Conservation (phyloP, 2,329 filamentous ascomycete species). For the Trichoderma koningii region DNA sequence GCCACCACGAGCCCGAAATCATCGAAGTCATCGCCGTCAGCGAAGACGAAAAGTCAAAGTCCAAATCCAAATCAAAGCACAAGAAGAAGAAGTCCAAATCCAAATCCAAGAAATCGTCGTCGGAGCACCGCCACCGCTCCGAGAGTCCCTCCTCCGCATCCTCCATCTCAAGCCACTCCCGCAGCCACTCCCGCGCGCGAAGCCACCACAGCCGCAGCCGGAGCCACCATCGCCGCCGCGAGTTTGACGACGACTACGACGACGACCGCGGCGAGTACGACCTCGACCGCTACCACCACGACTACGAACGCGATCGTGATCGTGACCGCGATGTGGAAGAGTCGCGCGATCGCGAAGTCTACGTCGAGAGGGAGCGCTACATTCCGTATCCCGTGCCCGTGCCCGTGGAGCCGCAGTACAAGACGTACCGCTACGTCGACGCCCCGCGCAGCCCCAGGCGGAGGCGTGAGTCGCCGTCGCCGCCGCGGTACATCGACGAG, state of each 20-base stretch:
- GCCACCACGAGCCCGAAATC: slow-evolving; percentile 34
- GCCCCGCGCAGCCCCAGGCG: slow-evolving; percentile 43
- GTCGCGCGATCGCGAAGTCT: slow-evolving; percentile 46
- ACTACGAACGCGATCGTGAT: slow-evolving; percentile 5
- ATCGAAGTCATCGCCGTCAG: slow-evolving; percentile 46
- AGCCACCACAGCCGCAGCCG: slow-evolving; percentile 33
- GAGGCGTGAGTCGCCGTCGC: slow-evolving; percentile 29
- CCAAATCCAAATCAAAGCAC: background rate
- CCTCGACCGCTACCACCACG: background rate
- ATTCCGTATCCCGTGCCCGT: slow-evolving; percentile 48
- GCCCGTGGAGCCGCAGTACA: slow-evolving; percentile 46
- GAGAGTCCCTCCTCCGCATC: slow-evolving; percentile 29
- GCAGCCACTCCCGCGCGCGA: slow-evolving; percentile 18
- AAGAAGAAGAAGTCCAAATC: slow-evolving; percentile 27
- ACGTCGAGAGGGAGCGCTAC: slow-evolving; percentile 55
- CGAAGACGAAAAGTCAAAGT: slow-evolving; percentile 29
- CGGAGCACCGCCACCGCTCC: slow-evolving; percentile 29
- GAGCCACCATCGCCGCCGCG: slow-evolving; percentile 16
- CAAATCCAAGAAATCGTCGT: too few species aligned
- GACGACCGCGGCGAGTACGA: slow-evolving; percentile 11
- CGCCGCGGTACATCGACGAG: slow-evolving; percentile 37
- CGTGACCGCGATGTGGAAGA: slow-evolving; percentile 18
- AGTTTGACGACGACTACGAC: background rate
- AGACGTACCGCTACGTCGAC: slow-evolving; percentile 57
- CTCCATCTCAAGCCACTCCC: slow-evolving; percentile 32